Base-by-base conservation (phyloP, 2,329 filamentous ascomycete genomes). In the Colletotrichum sp. region DNA sequence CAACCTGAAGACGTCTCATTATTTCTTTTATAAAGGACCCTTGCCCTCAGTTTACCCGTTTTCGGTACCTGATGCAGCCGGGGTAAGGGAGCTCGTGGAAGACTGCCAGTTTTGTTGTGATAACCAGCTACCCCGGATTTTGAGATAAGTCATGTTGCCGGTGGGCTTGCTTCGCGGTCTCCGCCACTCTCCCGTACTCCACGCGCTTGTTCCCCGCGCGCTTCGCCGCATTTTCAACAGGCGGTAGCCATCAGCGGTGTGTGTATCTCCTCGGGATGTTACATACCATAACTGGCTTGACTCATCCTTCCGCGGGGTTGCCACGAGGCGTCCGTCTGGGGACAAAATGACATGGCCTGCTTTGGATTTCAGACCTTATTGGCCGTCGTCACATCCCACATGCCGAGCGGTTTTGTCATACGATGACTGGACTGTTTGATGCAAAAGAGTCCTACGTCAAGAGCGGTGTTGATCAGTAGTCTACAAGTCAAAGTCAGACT, bases 361-460 rank as follows among this genome's bases (percentile, higher is more conserved):
- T 43, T 1, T 43, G 36, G 36, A 5, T 43, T 43, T 18, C 16
- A 43, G 36, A 43, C 16, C 16, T 43, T 18, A 43, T 43, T 43
- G 36, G 36, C 0, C 15, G 15, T 9, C 0, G 0, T 43, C 9
- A 43, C 39, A 43, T 43, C 39, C 39, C 39, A 43, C 18, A 43
- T n/a, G 0, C 3, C 39, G 18, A n/a, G 39, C 18, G 39, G 5
- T n/a, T 2, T 43, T 43, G 9, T 43, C 39, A n/a, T 0, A n/a
- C 9, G 18, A 43, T 43, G 39, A 43, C 39, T n/a, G 1, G 39
- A 43, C 0, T 6, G 18, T 3, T 0, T n/a, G 18, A 12, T n/a
- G 9, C 39, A 0, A 43, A 43, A n/a, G 18, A 84, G 74, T 67
- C 60, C 81, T 83, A 66, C 72, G 66, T 78, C 16, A 34, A 34